phyloP scores from a whole-genome alignment of 177 flowering plant genomes.

The Telopea speciosissima region DNA sequence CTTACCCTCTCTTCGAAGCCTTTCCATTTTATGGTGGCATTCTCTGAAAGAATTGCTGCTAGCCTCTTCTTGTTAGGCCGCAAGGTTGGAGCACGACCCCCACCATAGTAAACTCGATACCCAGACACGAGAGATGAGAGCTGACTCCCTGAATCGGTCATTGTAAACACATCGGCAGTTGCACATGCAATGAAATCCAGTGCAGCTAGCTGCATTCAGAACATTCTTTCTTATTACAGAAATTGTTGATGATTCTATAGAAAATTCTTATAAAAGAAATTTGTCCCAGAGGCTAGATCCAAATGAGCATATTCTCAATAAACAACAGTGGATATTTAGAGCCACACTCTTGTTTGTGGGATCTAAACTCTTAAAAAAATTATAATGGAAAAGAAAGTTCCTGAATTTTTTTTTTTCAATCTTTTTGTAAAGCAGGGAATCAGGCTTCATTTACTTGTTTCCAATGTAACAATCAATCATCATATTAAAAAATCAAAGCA shows the following conservation, averaged over 20 bases:
- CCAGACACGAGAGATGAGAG: constrained; percentile 93
- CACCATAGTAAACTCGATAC: constrained; percentile 76
- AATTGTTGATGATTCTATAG: background rate
- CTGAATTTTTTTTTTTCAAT: too few species aligned
- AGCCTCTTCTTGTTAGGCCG: constrained; percentile 85
- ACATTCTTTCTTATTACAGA: constrained; percentile 4
- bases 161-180: constrained; percentile 91
- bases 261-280: background rate
- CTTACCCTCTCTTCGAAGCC: constrained; percentile 55
- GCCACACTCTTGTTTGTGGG: background rate
- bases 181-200: constrained; percentile 95
- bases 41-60: constrained; percentile 64
- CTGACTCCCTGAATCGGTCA: constrained; percentile 99
- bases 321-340: background rate
- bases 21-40: constrained; percentile 60
- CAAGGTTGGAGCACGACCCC: constrained; percentile 66
- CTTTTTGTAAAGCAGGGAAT: too few species aligned
- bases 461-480: too few species aligned
- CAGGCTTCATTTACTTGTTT: too few species aligned
- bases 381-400: too few species aligned
- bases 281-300: too few species aligned
- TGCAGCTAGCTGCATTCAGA: constrained; percentile 78
- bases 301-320: too few species aligned
- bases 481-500: too few species aligned
- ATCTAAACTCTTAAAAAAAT: too few species aligned